Evolutionary conservation across 2,329 filamentous ascomycete species (phyloP), one percentile per base, ranked within the genome.

Genomic region (Bipolaris victoriae): DNA sequence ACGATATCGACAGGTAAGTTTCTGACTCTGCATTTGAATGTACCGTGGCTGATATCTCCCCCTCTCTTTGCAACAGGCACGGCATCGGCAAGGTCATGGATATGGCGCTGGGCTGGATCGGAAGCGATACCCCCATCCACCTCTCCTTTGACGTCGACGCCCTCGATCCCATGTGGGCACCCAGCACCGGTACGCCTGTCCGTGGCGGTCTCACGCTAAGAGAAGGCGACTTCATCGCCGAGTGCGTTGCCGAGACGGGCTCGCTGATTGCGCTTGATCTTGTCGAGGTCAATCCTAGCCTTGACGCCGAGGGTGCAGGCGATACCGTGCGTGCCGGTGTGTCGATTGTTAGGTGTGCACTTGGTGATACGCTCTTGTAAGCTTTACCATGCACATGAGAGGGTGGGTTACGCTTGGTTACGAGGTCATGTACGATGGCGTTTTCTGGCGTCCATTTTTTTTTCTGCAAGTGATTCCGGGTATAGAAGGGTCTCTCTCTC

Each of bases 111-210:
- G 94, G 89, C 31, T 93, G 97, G 81, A 96, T 98, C 65, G 95
- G 95, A 67, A 86, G 83, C 71, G 95, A 98, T 76, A 97, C 93
- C 0, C 95, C 95, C 40, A 97, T 99, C 73, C 95, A 99, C 78
- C 86, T 99, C 58, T 96, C 92, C 36, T 98, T 99, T 71, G 95
- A 99, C 75, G 92, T 99, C 66, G 95, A 99, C 77, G 95, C 93
- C 22, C 84, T 98, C 58, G 95, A 99, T 77, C 95, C 95, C 26
- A 89, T 92, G 84, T 97, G 92, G 90, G 95, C 95, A 37, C 95
- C 95, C 22, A 95, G 91, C 77, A 99, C 95, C 0, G 95, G 95
- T 16, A 98, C 95, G 3, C 92, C 95, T 0, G 95, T 99, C 31
- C 86, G 95, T 70, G 95, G 95, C 40, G 95, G 95, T 0, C 79